Conservation (phyloP, 176 grass and related monocot species). For the Musa itinerans region DNA sequence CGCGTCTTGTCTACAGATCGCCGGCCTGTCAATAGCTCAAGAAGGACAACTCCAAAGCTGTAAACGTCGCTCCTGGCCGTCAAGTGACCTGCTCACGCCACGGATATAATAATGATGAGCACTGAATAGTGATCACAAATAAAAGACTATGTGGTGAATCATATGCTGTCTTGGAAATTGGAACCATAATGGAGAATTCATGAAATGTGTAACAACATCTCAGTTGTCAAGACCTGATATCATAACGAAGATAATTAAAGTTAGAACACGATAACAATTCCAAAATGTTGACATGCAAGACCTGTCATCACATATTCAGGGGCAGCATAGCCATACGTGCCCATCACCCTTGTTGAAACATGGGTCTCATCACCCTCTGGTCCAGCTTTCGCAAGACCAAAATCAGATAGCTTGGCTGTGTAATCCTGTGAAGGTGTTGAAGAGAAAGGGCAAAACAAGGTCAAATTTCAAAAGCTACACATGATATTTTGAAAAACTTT, state of each 20-base stretch:
- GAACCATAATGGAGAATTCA: not conserved
- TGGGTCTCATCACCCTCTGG: constrained; percentile 98
- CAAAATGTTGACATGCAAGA: constrained; percentile 16
- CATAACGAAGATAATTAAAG: constrained; percentile 1
- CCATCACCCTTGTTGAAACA: constrained; percentile 96
- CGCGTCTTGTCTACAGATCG: constrained; percentile 90
- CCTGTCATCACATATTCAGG: constrained; percentile 99
- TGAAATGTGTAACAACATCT: constrained; percentile 1
- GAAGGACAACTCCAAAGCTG: constrained; percentile 88
- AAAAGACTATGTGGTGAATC: not conserved
- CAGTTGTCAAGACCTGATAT: constrained; percentile 20
- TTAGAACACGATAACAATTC: not conserved
- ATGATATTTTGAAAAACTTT: not conserved
- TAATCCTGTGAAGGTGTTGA: constrained; percentile 62
- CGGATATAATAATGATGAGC: not conserved
- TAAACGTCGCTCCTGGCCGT: constrained; percentile 94
- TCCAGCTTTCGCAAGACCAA: constrained; percentile 95
- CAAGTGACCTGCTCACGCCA: constrained; percentile 58
- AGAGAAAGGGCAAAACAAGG: constrained; percentile 21
- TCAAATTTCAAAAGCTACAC: constrained; percentile 4
- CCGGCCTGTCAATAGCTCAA: constrained; percentile 80
- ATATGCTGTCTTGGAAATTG: not conserved
- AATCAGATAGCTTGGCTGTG: constrained; percentile 89
- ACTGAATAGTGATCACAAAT: not conserved
- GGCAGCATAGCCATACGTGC: constrained; percentile 96